Percentiles rank a stretch among this genome's conserved stretches.
Conservation (phyloP, 1,139 yeast genomes). For the Suhomyces panamericanus region DNA sequence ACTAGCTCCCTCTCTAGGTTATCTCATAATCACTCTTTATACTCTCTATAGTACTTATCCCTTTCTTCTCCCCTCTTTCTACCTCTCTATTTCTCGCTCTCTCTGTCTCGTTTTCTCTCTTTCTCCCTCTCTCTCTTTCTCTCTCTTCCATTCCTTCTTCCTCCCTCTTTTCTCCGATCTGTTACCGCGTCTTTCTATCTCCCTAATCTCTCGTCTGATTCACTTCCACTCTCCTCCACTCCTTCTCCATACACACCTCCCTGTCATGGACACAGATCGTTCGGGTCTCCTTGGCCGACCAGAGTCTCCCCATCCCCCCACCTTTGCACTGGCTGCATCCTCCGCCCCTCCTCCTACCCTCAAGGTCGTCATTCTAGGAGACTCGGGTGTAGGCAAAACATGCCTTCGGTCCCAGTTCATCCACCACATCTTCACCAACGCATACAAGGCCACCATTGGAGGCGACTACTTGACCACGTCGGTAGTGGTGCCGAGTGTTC, state of each 20-base stretch:
- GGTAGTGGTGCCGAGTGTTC: slow-evolving; percentile 19
- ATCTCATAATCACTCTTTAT: no score
- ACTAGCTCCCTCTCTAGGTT: no score
- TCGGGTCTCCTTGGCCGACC: background rate
- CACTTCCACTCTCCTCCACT: background rate
- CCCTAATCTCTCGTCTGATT: background rate
- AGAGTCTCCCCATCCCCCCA: background rate
- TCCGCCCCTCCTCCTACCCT: slow-evolving; percentile 28
- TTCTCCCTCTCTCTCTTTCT: background rate
- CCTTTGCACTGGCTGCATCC: background rate
- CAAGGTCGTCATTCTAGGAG: slow-evolving; percentile 59
- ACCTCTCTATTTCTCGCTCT: background rate
- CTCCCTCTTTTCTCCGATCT: background rate
- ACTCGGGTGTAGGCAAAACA: slow-evolving; percentile 65
- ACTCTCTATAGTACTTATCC: no score
- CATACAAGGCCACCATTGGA: slow-evolving; percentile 62
- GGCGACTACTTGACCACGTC: slow-evolving; percentile 58
- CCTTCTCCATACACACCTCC: background rate
- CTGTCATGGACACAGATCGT: background rate
- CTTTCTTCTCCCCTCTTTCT: background rate
- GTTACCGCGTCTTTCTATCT: background rate
- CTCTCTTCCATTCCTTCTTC: background rate
- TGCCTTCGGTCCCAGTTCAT: slow-evolving; percentile 59
- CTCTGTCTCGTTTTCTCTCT: background rate
- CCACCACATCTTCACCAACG: slow-evolving; percentile 57